These are phyloP conservation scores for Martensiomyces pterosporus DNA, from an alignment of 192 early-diverging fungal genomes.

Conservation along the genomic window DNA sequence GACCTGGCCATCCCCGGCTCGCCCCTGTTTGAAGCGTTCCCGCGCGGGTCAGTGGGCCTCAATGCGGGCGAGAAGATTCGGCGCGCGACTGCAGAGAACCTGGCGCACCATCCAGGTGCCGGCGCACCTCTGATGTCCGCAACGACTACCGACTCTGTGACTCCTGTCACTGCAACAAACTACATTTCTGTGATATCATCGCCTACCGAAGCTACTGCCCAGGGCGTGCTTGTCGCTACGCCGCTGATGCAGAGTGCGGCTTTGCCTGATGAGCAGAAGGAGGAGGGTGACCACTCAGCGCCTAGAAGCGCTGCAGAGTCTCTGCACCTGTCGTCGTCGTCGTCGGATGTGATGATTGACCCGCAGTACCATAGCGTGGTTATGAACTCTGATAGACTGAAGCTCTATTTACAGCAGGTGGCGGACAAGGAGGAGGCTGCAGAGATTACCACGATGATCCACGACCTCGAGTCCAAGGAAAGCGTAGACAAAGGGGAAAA, in stretches of 20 bases:
- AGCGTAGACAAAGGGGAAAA: too few species aligned
- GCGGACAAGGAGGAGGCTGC: constrained; percentile 3
- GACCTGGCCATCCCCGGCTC: background rate
- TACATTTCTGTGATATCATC: background rate
- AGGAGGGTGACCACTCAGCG: too few species aligned
- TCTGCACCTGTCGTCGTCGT: constrained; percentile 1
- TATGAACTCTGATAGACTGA: constrained; percentile 16
- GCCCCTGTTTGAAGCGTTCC: background rate
- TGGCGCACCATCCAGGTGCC: too few species aligned
- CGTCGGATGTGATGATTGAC: constrained; percentile 14
- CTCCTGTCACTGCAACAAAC: constrained; percentile 1
- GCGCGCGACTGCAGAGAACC: too few species aligned
- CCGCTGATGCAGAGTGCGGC: constrained; percentile 16
- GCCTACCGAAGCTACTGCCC: constrained; percentile 4
- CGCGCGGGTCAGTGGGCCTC: too few species aligned
- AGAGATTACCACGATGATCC: too few species aligned
- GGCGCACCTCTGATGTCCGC: too few species aligned
- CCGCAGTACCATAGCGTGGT: constrained; percentile 17
- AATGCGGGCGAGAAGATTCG: too few species aligned
- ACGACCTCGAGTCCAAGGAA: too few species aligned
- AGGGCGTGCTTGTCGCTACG: constrained; percentile 5
- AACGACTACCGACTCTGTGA: too few species aligned
- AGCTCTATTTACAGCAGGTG: constrained; percentile 13
- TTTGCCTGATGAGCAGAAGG: too few species aligned
- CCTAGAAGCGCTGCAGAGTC: background rate